phyloP scores from a whole-genome alignment of 345 rosid species.

The Populus euphratica region DNA sequence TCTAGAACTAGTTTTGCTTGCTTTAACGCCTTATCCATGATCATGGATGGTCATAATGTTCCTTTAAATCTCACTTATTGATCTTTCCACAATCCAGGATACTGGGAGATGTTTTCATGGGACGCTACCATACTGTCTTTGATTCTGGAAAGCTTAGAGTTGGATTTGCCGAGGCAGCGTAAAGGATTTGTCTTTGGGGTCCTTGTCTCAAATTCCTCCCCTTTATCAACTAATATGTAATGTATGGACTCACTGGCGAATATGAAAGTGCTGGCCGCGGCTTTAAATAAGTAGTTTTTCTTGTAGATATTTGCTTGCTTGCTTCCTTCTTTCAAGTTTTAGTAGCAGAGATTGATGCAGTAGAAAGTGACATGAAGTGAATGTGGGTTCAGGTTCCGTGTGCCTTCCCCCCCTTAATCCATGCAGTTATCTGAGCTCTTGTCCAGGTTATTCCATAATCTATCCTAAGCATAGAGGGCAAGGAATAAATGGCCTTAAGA shows the following conservation, averaged over 20 bases:
- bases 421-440: neutral
- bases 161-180: constrained; percentile 34
- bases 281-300: neutral
- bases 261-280: neutral
- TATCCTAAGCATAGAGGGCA: neutral
- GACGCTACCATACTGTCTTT: constrained; percentile 31
- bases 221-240: neutral
- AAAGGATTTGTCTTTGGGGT: neutral
- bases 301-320: neutral
- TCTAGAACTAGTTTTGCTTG: neutral
- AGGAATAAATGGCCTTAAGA: neutral
- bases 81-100: constrained; percentile 20
- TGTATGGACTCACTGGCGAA: neutral
- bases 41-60: neutral
- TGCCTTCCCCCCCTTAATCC: neutral
- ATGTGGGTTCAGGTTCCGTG: neutral
- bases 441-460: neutral
- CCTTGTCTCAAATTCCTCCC: neutral
- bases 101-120: constrained; percentile 36
- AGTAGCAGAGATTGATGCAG: neutral
- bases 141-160: constrained; percentile 24
- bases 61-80: neutral
- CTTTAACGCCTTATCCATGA: neutral
- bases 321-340: neutral
- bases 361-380: neutral